Percentiles rank a stretch among this genome's conserved stretches.
phyloP scores from a whole-genome alignment of 129 eudicot species.

The Lonicera japonica region DNA sequence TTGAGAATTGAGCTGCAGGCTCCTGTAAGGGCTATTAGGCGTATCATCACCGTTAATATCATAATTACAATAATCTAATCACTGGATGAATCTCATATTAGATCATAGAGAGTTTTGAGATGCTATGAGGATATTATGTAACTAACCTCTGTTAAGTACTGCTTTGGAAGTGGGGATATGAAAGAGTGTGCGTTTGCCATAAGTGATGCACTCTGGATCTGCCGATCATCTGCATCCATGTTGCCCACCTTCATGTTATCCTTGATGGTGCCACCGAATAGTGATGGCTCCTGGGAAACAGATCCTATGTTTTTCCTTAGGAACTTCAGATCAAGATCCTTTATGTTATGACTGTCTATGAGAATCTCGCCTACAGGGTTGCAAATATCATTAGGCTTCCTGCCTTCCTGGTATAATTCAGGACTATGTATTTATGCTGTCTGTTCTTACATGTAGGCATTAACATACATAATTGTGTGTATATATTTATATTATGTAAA shows the following conservation, averaged over 20 bases:
- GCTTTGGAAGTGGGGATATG: constrained; percentile 77
- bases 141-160: constrained; percentile 71
- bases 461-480: background rate
- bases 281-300: constrained; percentile 88
- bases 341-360: constrained; percentile 58
- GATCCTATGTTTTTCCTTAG: constrained; percentile 66
- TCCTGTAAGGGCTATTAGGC: too few species aligned
- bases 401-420: background rate
- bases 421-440: background rate
- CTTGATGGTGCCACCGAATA: constrained; percentile 66
- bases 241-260: constrained; percentile 76
- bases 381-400: constrained; percentile 6
- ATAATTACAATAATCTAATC: background rate
- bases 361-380: constrained; percentile 50
- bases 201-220: constrained; percentile 53
- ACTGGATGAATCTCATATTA: background rate
- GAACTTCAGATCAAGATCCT: constrained; percentile 62
- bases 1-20: too few species aligned
- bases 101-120: background rate
- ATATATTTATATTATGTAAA: background rate
- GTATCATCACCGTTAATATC: background rate
- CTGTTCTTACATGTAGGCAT: background rate
- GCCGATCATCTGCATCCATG: constrained; percentile 47
- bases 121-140: constrained; percentile 7
- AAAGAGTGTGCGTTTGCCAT: constrained; percentile 79